A percentile compares a stretch with the other conserved stretches of the same genome.
Conservation (phyloP, 331 rosid genomes). For the Pyracantha coccinea region DNA sequence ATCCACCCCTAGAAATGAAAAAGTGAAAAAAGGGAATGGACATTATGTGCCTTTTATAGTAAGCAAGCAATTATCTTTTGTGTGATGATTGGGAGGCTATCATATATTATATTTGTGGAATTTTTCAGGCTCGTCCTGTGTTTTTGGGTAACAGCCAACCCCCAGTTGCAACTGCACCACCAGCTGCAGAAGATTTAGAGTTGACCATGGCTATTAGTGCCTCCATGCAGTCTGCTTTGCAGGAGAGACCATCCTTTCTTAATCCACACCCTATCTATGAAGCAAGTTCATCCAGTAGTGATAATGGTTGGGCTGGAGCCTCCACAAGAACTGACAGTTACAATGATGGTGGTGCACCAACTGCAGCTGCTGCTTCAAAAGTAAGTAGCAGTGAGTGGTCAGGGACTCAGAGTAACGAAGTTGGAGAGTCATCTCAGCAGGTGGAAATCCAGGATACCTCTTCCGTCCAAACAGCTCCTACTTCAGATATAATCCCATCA, state of each 20-base stretch:
- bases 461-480: slow-evolving; percentile 8
- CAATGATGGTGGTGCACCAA: slow-evolving; percentile 27
- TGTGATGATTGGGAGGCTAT: slow-evolving; percentile 1
- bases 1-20: too few relatives aligned
- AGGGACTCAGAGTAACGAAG: slow-evolving; percentile 25
- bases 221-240: slow-evolving; percentile 58
- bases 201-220: slow-evolving; percentile 62
- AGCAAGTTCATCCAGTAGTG: slow-evolving; percentile 52
- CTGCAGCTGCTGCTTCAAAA: slow-evolving; percentile 13
- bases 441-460: slow-evolving; percentile 18
- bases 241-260: slow-evolving; percentile 39
- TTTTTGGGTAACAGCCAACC: slow-evolving; percentile 47
- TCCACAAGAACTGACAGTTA: slow-evolving; percentile 18
- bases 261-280: slow-evolving; percentile 33
- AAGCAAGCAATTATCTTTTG: neutral
- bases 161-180: slow-evolving; percentile 62
- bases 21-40: too few relatives aligned
- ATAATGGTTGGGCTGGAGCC: neutral
- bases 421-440: slow-evolving; percentile 23
- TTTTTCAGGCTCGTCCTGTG: slow-evolving; percentile 53
- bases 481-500: slow-evolving; percentile 36
- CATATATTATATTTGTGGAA: neutral
- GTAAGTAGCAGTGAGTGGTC: slow-evolving; percentile 10
- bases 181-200: slow-evolving; percentile 61
- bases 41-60: too few relatives aligned